Conservation (phyloP, 805 yeast species). For the Torulaspora gathmanii region DNA sequence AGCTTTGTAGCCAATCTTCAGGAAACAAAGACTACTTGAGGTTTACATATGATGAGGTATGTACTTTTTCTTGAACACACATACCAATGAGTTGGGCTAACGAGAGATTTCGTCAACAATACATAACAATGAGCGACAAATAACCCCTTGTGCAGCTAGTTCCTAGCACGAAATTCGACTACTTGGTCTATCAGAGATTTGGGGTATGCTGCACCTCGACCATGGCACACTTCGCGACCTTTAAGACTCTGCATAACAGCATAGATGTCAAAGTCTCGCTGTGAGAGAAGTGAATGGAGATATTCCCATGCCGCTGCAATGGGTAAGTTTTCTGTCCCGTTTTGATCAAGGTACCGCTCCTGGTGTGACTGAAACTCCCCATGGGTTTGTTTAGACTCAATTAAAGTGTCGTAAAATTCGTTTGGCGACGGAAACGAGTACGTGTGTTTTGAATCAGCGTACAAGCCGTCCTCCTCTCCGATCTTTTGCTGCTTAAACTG, state of each 20-base stretch:
- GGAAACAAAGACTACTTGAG: no score
- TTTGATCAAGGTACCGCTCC: constrained; percentile 15
- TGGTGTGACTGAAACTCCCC: background rate
- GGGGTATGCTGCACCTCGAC: constrained; percentile 49
- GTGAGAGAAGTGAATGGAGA: constrained; percentile 48
- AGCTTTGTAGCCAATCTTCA: no score
- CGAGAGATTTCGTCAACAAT: background rate
- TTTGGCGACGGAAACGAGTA: constrained; percentile 33
- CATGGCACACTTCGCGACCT: constrained; percentile 75
- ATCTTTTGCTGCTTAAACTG: constrained; percentile 62
- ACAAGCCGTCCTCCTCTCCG: constrained; percentile 23
- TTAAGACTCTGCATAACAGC: constrained; percentile 53
- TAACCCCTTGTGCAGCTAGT: background rate
- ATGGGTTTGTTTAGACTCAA: constrained; percentile 5
- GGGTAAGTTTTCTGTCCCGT: constrained; percentile 53
- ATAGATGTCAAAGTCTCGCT: constrained; percentile 49
- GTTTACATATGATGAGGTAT: no score
- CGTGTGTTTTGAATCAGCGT: constrained; percentile 1
- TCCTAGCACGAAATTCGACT: constrained; percentile 8
- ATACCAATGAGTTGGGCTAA: no score
- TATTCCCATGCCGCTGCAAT: constrained; percentile 84
- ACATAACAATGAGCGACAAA: background rate
- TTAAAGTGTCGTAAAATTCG: constrained; percentile 24
- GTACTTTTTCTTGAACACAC: no score
- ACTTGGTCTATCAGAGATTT: constrained; percentile 22